These are phyloP conservation scores for Penicillium sp. DNA, from an alignment of 2,329 filamentous ascomycete species.

Conservation along the genomic window DNA sequence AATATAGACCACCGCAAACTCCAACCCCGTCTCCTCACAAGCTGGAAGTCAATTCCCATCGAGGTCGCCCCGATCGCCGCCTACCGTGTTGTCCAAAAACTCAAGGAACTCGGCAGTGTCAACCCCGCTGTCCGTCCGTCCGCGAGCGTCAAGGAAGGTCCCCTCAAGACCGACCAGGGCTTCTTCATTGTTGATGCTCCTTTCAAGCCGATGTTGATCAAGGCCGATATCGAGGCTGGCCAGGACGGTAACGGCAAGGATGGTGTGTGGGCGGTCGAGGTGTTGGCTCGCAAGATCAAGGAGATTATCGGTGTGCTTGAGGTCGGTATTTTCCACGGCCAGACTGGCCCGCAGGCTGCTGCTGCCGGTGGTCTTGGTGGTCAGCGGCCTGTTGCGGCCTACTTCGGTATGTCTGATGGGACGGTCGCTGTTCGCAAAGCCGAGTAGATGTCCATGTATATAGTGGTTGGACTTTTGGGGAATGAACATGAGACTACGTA, in stretches of 20 bases:
- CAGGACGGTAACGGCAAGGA: slow-evolving; percentile 55
- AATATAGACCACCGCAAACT: slow-evolving; percentile 80
- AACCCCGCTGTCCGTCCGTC: slow-evolving; percentile 70
- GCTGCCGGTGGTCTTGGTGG: slow-evolving; percentile 63
- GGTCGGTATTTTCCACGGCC: slow-evolving; percentile 83
- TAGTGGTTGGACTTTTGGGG: neutral
- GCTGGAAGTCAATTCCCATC: slow-evolving; percentile 84
- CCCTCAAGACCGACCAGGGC: slow-evolving; percentile 79
- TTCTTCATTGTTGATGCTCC: slow-evolving; percentile 92
- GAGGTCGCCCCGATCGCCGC: slow-evolving; percentile 87
- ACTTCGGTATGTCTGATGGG: slow-evolving; percentile 87
- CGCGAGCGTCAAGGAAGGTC: slow-evolving; percentile 72
- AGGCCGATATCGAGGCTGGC: slow-evolving; percentile 51
- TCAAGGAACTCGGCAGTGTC: slow-evolving; percentile 69
- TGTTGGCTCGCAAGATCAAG: slow-evolving; percentile 71
- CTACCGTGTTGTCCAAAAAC: slow-evolving; percentile 68
- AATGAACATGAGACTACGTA: slow-evolving; percentile 6
- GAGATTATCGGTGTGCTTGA: slow-evolving; percentile 83
- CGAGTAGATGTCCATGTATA: slow-evolving; percentile 8
- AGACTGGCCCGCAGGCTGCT: slow-evolving; percentile 70
- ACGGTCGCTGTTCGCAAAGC: slow-evolving; percentile 57
- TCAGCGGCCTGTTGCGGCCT: slow-evolving; percentile 88
- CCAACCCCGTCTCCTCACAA: slow-evolving; percentile 67
- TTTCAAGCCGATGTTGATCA: slow-evolving; percentile 70
- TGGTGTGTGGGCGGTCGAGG: slow-evolving; percentile 76